A percentile compares a stretch with the other conserved stretches of the same genome.
These are phyloP conservation scores for Hsuehochloa calcarea DNA, from an alignment of 176 grass and related monocot species.

Conservation along the genomic window DNA sequence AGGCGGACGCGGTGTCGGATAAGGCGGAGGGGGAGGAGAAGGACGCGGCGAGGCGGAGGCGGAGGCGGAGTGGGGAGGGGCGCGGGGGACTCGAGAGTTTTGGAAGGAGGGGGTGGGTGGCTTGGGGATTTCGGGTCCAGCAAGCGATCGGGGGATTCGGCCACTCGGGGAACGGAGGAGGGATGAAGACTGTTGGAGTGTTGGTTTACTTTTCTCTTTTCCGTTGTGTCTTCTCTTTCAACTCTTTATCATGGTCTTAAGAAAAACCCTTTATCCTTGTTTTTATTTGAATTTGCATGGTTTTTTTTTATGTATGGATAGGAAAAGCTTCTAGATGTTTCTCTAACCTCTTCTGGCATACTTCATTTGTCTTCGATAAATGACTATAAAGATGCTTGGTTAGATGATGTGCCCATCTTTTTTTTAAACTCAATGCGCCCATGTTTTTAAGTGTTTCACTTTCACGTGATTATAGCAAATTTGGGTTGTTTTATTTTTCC, in stretches of 20 bases:
- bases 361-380: no score
- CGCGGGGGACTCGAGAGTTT: background rate
- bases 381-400: background rate
- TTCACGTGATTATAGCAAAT: background rate
- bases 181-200: no score
- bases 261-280: no score
- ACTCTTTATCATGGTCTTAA: no score
- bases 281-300: background rate
- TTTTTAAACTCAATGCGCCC: no score
- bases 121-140: background rate
- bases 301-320: background rate
- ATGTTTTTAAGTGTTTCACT: background rate
- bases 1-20: background rate
- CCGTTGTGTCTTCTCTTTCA: no score
- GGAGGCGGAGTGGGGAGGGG: background rate
- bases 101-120: background rate
- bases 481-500: background rate
- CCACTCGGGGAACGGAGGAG: background rate
- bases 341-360: no score
- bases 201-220: background rate
- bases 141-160: background rate
- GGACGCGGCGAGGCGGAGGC: conserved; percentile 9
- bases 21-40: background rate
- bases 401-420: background rate
- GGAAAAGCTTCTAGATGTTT: background rate